Conservation (phyloP, 2,329 filamentous ascomycete genomes). For the Monosporascus ibericus region DNA sequence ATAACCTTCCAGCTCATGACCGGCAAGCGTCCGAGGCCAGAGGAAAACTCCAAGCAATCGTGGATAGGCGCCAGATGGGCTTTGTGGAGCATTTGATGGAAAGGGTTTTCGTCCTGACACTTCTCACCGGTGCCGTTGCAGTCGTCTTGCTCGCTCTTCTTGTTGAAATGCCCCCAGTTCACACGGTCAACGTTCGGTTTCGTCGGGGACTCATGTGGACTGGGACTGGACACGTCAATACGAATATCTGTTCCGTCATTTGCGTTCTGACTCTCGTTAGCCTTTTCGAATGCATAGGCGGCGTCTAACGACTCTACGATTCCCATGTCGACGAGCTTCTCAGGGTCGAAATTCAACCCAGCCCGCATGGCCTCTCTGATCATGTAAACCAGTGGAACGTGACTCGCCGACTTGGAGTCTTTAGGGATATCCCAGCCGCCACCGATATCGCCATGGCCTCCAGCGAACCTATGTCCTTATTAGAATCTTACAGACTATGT, state of each 20-base stretch:
- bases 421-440: slow-evolving; percentile 63
- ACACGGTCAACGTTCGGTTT: not conserved
- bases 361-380: slow-evolving; percentile 58
- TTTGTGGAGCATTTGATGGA: slow-evolving; percentile 52
- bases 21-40: slow-evolving; percentile 47
- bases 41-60: slow-evolving; percentile 62
- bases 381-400: slow-evolving; percentile 67
- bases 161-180: slow-evolving; percentile 13
- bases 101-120: slow-evolving; percentile 24
- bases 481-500: not conserved
- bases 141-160: slow-evolving; percentile 7
- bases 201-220: slow-evolving; percentile 1
- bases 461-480: slow-evolving; percentile 48
- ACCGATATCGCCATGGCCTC: slow-evolving; percentile 72
- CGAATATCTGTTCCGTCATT: slow-evolving; percentile 24
- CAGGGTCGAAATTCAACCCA: slow-evolving; percentile 63
- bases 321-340: slow-evolving; percentile 61
- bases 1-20: slow-evolving; percentile 66
- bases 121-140: slow-evolving; percentile 4
- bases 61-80: slow-evolving; percentile 56
- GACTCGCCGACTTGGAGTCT: slow-evolving; percentile 57
- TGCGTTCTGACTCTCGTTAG: not conserved
- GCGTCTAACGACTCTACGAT: slow-evolving; percentile 45
- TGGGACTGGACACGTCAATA: slow-evolving; percentile 25
- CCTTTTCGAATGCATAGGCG: slow-evolving; percentile 9